Evolutionary conservation across 2,329 filamentous ascomycete species (phyloP).

Genomic region (Aspergillus sp.): DNA sequence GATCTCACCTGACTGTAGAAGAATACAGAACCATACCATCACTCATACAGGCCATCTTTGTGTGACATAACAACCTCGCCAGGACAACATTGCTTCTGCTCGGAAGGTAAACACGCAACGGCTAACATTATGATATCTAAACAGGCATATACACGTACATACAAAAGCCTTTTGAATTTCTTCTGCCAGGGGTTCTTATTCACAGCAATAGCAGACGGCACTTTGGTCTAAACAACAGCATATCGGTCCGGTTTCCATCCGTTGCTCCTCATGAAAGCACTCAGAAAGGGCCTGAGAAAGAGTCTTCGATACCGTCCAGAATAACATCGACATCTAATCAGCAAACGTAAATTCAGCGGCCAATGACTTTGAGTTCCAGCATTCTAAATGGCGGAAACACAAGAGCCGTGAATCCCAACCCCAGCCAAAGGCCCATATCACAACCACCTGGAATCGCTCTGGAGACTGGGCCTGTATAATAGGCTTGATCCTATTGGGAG

Average conservation of each 20-base stretch:
- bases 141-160: too few relatives aligned
- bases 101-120: too few relatives aligned
- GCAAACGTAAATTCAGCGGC: conserved; percentile 23
- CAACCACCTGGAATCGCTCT: conserved; percentile 32
- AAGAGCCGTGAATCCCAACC: conserved; percentile 36
- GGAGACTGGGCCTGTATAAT: conserved; percentile 42
- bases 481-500: conserved; percentile 36
- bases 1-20: too few relatives aligned
- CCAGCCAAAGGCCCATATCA: conserved; percentile 43
- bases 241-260: not conserved
- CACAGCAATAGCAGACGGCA: too few relatives aligned
- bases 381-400: conserved; percentile 39
- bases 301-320: not conserved
- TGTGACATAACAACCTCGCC: too few relatives aligned
- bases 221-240: not conserved
- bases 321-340: not conserved
- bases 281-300: not conserved
- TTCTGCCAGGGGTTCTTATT: too few relatives aligned
- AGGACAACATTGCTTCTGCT: too few relatives aligned
- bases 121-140: too few relatives aligned
- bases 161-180: too few relatives aligned
- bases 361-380: conserved; percentile 34
- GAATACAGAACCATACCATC: too few relatives aligned
- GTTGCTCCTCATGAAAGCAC: not conserved
- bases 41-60: too few relatives aligned